Percentiles rank a stretch among this genome's conserved stretches.
phyloP scores from a whole-genome alignment of 768 basidiomycete genomes.

The Boletus reticuloceps region DNA sequence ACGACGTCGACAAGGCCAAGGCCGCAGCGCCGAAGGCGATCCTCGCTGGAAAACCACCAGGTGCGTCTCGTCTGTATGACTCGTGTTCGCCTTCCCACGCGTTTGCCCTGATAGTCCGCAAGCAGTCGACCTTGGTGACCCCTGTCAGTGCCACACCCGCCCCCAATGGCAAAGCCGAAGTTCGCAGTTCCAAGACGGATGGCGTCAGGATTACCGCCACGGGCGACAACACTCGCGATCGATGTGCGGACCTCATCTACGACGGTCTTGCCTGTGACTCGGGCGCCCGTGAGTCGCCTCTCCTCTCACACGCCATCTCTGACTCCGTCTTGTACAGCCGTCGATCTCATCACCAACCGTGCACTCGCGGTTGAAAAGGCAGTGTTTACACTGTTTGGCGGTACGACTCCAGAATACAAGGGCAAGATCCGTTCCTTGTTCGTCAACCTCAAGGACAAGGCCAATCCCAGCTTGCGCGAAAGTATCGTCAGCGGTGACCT shows the following conservation, averaged over 20 bases:
- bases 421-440: constrained; percentile 83
- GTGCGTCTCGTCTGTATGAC: constrained; percentile 33
- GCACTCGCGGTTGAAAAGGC: constrained; percentile 72
- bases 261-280: constrained; percentile 88
- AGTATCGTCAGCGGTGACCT: constrained; percentile 84
- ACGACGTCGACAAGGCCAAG: constrained; percentile 74
- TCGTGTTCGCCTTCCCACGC: background rate
- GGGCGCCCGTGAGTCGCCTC: constrained; percentile 68
- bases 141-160: constrained; percentile 33
- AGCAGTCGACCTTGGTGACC: constrained; percentile 36
- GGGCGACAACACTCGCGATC: constrained; percentile 78
- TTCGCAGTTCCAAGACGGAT: constrained; percentile 69
- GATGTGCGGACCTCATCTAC: constrained; percentile 86
- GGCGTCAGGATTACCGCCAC: constrained; percentile 53
- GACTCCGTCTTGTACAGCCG: constrained; percentile 41
- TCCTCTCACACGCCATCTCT: background rate
- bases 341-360: constrained; percentile 62
- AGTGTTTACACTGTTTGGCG: constrained; percentile 46
- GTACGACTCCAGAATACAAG: constrained; percentile 55
- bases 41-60: constrained; percentile 30
- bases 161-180: constrained; percentile 33
- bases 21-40: constrained; percentile 22
- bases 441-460: constrained; percentile 94
- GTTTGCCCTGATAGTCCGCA: constrained; percentile 21
- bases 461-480: constrained; percentile 83